Percentiles rank a stretch among this genome's conserved stretches.
Conservation (phyloP, 495 filamentous ascomycete species). For the Daldinia decipiens region DNA sequence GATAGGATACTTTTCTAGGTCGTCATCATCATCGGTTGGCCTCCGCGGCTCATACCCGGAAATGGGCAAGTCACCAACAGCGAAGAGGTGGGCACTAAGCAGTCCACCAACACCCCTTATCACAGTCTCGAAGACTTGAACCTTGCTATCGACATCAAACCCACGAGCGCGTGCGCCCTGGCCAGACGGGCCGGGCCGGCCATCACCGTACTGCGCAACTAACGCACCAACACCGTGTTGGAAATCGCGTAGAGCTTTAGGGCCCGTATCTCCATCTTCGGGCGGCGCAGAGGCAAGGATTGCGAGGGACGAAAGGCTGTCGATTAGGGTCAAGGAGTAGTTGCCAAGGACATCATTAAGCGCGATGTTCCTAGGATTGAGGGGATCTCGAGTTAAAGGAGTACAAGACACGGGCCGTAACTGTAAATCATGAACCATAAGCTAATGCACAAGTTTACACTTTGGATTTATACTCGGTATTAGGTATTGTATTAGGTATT, state of each 20-base stretch:
- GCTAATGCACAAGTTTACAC: conserved; percentile 12
- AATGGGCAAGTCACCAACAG: conserved; percentile 87
- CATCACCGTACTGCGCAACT: conserved; percentile 89
- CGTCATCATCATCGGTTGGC: conserved; percentile 44
- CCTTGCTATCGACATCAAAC: conserved; percentile 96
- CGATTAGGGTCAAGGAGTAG: conserved; percentile 94
- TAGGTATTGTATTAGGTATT: too few species aligned
- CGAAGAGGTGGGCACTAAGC: conserved; percentile 92
- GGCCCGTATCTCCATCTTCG: conserved; percentile 59
- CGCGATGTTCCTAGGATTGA: conserved; percentile 83
- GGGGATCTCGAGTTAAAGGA: conserved; percentile 82
- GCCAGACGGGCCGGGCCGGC: conserved; percentile 72
- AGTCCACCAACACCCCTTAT: conserved; percentile 93
- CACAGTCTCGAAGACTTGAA: conserved; percentile 97
- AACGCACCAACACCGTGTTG: conserved; percentile 81
- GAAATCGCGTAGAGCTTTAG: conserved; percentile 76
- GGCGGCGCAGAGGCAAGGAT: conserved; percentile 79
- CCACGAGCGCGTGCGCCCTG: conserved; percentile 79
- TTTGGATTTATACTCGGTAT: not conserved
- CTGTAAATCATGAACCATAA: conserved; percentile 48
- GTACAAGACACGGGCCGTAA: conserved; percentile 86
- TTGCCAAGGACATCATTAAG: conserved; percentile 96
- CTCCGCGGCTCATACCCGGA: conserved; percentile 70
- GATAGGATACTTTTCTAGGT: conserved; percentile 63
- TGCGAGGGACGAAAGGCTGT: conserved; percentile 92